Conservation (phyloP, 176 grass and related monocot genomes). For the Aegilops bicornis region DNA sequence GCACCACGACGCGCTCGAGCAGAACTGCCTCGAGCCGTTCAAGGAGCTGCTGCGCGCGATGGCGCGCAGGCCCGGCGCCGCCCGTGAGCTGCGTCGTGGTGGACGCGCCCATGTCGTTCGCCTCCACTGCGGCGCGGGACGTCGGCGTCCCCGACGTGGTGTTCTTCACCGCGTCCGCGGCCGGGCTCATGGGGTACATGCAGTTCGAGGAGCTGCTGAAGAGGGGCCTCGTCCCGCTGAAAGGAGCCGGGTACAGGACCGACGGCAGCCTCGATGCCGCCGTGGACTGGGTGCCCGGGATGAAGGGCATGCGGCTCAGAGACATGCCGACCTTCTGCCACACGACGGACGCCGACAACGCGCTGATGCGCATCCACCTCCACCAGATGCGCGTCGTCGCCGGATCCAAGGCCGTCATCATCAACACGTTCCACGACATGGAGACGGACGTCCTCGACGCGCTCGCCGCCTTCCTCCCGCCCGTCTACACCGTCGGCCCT, state of each 20-base stretch:
- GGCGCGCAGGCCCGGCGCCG: not conserved
- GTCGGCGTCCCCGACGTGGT: not conserved
- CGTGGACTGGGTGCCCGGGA: constrained; percentile 45
- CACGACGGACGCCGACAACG: not conserved
- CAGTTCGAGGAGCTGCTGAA: not conserved
- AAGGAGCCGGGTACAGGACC: not conserved
- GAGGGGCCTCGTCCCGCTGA: constrained; percentile 14
- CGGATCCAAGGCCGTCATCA: not conserved
- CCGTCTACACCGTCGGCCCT: constrained; percentile 7
- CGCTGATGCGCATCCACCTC: constrained; percentile 10
- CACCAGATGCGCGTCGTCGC: not conserved
- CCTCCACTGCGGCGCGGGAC: not conserved
- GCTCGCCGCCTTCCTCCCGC: not conserved
- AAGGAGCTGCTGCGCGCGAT: not conserved
- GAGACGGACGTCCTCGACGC: constrained; percentile 5
- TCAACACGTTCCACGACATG: not conserved
- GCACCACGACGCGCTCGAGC: not conserved
- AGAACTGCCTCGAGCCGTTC: not conserved
- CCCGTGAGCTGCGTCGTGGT: constrained; percentile 1
- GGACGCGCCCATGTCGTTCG: not conserved
- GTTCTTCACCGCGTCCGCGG: constrained; percentile 8
- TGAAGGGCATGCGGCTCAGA: constrained; percentile 31
- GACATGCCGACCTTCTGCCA: constrained; percentile 47
- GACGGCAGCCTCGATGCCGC: not conserved
- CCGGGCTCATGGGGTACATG: constrained; percentile 2